Percentiles rank a stretch among this genome's conserved stretches.
phyloP scores from a whole-genome alignment of 768 basidiomycete genomes.

The Suillus weaverae region DNA sequence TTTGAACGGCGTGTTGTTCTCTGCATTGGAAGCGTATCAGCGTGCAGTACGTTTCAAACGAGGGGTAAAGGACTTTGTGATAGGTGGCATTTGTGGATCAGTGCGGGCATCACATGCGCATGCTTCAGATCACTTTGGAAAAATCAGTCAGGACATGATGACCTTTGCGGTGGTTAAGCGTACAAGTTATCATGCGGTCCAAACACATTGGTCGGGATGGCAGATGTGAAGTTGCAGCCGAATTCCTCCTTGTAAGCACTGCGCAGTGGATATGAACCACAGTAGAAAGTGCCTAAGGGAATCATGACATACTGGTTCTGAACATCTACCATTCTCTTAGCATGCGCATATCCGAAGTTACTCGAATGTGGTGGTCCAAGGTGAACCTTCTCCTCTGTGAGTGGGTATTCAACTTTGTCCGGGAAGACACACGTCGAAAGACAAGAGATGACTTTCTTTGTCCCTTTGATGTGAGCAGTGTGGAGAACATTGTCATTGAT shows the following conservation, averaged over 20 bases:
- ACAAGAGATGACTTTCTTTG: constrained; percentile 86
- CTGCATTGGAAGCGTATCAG: constrained; percentile 39
- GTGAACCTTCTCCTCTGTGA: constrained; percentile 93
- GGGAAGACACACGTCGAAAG: constrained; percentile 98
- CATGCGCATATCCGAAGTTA: constrained; percentile 97
- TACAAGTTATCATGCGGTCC: constrained; percentile 94
- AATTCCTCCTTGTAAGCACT: constrained; percentile 97
- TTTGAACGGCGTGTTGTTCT: constrained; percentile 77
- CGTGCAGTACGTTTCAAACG: neutral
- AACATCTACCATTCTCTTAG: constrained; percentile 93
- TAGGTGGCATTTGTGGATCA: constrained; percentile 91
- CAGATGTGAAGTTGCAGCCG: constrained; percentile 92
- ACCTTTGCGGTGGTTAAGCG: constrained; percentile 18
- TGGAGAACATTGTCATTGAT: constrained; percentile 96
- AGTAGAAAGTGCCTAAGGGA: neutral
- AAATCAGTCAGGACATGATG: constrained; percentile 8
- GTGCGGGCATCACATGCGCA: constrained; percentile 91
- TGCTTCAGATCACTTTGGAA: constrained; percentile 73
- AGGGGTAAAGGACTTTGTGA: constrained; percentile 65
- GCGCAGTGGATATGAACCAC: constrained; percentile 3
- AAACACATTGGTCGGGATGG: constrained; percentile 98
- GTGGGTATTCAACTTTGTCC: constrained; percentile 90
- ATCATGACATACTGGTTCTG: constrained; percentile 76
- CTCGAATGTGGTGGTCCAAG: constrained; percentile 88
- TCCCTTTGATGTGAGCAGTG: constrained; percentile 61